Base-by-base conservation (phyloP, 179 eudicot genomes). In the Monotropa hypopitys region DNA sequence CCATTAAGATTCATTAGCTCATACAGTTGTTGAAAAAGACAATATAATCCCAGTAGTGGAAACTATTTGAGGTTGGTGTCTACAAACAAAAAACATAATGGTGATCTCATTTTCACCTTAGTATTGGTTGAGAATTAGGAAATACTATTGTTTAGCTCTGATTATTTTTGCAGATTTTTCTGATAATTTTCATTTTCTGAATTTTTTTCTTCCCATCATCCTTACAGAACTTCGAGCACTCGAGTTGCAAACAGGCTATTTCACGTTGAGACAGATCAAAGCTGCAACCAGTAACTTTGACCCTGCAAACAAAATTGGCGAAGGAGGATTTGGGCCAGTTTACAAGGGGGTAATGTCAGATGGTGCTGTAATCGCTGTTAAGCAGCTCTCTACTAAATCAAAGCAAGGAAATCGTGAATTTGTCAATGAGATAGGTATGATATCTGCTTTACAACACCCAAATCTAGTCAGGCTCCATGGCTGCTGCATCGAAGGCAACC, bases 351-450 rank as follows among this genome's bases (percentile, higher is more conserved):
- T 83, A 49, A 80, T 90, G 5, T 43, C 90, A 33, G 98, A 93
- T 74, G 93, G 93, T 61, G 78, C 86, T 65, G 83, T 85, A 30
- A 90, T 93, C 32, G 97, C 97, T 45, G 95, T 93, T 47, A 93
- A 93, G 82, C 97, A 91, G 84, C 90, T 93, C 32, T 91, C 98
- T 3, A 62, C 97, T 70, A 91, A 91, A 85, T 92, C 97, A 8
- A 91, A 85, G 83, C 97, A 92, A 87, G 96, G 97, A 56, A 92
- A 88, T 76, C 90, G 96, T 13, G 97, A 92, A 84, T 92, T 92
- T 84, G 85, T 92, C 21, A 92, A 84, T 70, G 97, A 92, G 77
- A 91, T 92, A 80, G 97, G 97, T 81, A 92, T 89, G 94, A 92
- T 92, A 72, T 91, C 96, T 61, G 97, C 92, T 49, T 71, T 92